Evolutionary conservation across 2,329 filamentous ascomycete species (phyloP).

Genomic region (Arthrobotrys musiformis): DNA sequence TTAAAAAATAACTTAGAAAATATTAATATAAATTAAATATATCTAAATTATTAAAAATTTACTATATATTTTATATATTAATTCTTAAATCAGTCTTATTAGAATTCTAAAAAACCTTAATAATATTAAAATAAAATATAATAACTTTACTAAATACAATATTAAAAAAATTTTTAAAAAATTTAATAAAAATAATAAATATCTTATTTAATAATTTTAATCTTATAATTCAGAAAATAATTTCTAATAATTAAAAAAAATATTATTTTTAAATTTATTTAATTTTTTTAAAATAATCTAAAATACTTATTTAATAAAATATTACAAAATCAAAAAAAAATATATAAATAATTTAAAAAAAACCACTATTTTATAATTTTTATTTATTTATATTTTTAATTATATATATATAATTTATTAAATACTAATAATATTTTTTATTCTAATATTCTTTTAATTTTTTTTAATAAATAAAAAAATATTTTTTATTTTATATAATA

Average conservation of each 20-base stretch:
- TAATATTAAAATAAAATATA: neutral
- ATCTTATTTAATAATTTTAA: slow-evolving; percentile 1
- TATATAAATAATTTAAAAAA: neutral
- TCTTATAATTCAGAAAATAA: neutral
- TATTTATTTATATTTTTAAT: neutral
- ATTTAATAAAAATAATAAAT: neutral
- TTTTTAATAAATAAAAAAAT: too few species aligned
- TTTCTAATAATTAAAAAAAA: neutral
- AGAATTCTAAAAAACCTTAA: too few species aligned
- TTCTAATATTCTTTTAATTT: neutral
- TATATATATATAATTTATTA: neutral
- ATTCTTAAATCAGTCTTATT: too few species aligned
- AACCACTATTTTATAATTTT: neutral
- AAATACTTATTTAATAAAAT: neutral
- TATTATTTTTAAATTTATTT: too few species aligned
- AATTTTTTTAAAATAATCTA: neutral
- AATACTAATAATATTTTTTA: too few species aligned
- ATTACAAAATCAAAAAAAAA: neutral
- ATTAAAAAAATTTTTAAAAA: neutral
- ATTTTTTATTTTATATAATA: neutral
- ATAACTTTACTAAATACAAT: neutral
- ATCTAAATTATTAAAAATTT: too few species aligned
- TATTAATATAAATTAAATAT: too few species aligned
- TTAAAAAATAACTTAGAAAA: too few species aligned
- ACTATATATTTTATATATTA: too few species aligned